These are phyloP conservation scores for Rhodamnia argentea DNA, from an alignment of 345 rosid species.

Conservation along the genomic window DNA sequence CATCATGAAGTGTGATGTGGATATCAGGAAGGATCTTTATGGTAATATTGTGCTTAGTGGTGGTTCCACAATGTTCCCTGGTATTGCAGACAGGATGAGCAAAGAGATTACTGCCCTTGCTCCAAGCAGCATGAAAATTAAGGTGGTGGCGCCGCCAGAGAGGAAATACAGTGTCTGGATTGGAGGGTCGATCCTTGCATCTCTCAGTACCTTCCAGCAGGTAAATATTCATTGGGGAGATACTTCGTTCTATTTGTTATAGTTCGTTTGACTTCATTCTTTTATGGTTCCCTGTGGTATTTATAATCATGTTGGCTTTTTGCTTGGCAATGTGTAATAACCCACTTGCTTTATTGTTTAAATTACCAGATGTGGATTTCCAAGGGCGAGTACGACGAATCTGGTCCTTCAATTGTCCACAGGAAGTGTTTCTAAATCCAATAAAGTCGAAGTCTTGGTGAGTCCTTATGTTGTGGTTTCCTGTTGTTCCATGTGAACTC, in stretches of 20 bases:
- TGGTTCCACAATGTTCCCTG: conserved; percentile 51
- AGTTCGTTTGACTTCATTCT: no score
- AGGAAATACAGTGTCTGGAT: conserved; percentile 61
- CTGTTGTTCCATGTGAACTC: neutral
- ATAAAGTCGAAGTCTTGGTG: conserved; percentile 20
- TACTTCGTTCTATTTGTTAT: neutral
- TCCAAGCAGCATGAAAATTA: conserved; percentile 51
- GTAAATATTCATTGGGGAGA: neutral
- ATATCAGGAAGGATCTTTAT: conserved; percentile 50
- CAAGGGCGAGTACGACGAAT: conserved; percentile 55
- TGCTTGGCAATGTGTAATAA: neutral
- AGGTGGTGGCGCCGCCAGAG: conserved; percentile 51
- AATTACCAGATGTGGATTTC: conserved; percentile 51
- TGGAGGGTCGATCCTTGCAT: conserved; percentile 26
- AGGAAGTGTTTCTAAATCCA: conserved; percentile 52
- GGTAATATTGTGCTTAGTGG: conserved; percentile 55
- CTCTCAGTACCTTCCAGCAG: conserved; percentile 10
- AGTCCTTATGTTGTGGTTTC: conserved; percentile 13
- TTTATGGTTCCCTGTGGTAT: no score
- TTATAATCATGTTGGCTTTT: neutral
- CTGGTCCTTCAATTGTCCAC: conserved; percentile 64
- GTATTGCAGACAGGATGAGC: conserved; percentile 49
- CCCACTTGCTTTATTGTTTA: neutral
- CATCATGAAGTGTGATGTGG: conserved; percentile 54
- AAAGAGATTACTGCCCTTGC: conserved; percentile 52